Evolutionary conservation across 2,329 filamentous ascomycete genomes (phyloP).

Genomic region (Torrubiella hemipterigena): DNA sequence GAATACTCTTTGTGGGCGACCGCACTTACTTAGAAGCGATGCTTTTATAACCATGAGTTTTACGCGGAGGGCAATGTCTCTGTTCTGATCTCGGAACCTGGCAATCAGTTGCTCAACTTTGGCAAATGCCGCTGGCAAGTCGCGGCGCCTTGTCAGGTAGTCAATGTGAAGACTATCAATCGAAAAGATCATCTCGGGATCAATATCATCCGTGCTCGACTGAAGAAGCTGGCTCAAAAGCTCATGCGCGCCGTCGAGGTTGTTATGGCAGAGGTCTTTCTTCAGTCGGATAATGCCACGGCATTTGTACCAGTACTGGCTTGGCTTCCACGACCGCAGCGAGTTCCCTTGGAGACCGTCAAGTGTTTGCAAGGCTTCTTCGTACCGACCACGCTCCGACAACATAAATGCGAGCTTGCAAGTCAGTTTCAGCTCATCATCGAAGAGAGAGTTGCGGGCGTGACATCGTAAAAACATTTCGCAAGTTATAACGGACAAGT

Average conservation of each 20-base stretch:
- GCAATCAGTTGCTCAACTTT: slow-evolving; percentile 33
- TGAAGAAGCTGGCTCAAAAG: slow-evolving; percentile 41
- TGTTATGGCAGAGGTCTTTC: slow-evolving; percentile 44
- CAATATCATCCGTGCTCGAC: slow-evolving; percentile 34
- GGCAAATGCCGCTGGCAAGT: slow-evolving; percentile 33
- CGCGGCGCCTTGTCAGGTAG: slow-evolving; percentile 33
- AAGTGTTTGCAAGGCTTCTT: slow-evolving; percentile 41
- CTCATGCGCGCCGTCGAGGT: slow-evolving; percentile 37
- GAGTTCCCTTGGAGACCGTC: slow-evolving; percentile 42
- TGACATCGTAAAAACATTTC: slow-evolving; percentile 71
- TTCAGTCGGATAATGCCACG: slow-evolving; percentile 54
- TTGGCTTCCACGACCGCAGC: slow-evolving; percentile 62
- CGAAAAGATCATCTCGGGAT: slow-evolving; percentile 38
- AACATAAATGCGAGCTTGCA: slow-evolving; percentile 54
- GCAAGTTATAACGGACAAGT: slow-evolving; percentile 46
- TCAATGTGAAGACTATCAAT: slow-evolving; percentile 42
- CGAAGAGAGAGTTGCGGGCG: slow-evolving; percentile 42
- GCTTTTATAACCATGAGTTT: slow-evolving; percentile 64
- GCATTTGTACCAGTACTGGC: slow-evolving; percentile 61
- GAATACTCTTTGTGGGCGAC: slow-evolving; percentile 62
- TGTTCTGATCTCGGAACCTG: slow-evolving; percentile 30
- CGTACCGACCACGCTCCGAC: slow-evolving; percentile 56
- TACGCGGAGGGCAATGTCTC: slow-evolving; percentile 52
- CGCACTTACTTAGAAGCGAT: slow-evolving; percentile 53
- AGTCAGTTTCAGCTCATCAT: slow-evolving; percentile 66